A percentile compares a stretch with the other conserved stretches of the same genome.
Conservation (phyloP, 768 basidiomycete genomes). For the Trametes meyenii region DNA sequence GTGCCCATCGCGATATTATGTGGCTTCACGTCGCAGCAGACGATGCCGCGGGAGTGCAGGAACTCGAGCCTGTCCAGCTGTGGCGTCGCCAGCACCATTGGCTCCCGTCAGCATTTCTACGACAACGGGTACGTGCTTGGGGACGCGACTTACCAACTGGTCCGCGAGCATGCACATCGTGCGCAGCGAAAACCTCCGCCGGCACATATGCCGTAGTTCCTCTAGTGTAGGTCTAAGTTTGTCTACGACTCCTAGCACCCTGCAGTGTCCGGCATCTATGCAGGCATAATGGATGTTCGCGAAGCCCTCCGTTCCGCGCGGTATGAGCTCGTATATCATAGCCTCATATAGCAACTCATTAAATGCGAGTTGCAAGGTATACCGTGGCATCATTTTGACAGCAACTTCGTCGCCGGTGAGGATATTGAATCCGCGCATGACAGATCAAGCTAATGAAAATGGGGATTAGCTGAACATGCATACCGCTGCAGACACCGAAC, state of each 20-base stretch:
- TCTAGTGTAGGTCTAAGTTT: slow-evolving; percentile 27
- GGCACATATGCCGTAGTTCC: slow-evolving; percentile 20
- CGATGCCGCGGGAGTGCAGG: slow-evolving; percentile 24
- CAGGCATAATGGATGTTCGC: too few relatives aligned
- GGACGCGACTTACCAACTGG: slow-evolving; percentile 27
- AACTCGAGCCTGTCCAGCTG: slow-evolving; percentile 25
- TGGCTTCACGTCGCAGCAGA: slow-evolving; percentile 32
- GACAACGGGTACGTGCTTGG: neutral
- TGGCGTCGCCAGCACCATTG: neutral
- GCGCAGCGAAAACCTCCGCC: slow-evolving; percentile 24
- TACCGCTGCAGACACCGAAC: too few relatives aligned
- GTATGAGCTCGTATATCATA: too few relatives aligned
- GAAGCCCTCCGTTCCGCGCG: too few relatives aligned
- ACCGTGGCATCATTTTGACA: too few relatives aligned
- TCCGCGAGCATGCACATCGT: slow-evolving; percentile 29
- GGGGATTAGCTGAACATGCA: too few relatives aligned
- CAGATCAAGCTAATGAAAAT: too few relatives aligned
- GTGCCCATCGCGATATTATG: slow-evolving; percentile 28
- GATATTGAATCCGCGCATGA: too few relatives aligned
- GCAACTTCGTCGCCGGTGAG: too few relatives aligned
- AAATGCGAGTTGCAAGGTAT: too few relatives aligned
- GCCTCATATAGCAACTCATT: too few relatives aligned
- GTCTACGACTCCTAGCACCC: slow-evolving; percentile 29
- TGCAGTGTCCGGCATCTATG: too few relatives aligned
- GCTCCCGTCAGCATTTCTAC: neutral